Evolutionary conservation across 2,329 filamentous ascomycete species (phyloP).

Genomic region (Colletotrichum truncatum): DNA sequence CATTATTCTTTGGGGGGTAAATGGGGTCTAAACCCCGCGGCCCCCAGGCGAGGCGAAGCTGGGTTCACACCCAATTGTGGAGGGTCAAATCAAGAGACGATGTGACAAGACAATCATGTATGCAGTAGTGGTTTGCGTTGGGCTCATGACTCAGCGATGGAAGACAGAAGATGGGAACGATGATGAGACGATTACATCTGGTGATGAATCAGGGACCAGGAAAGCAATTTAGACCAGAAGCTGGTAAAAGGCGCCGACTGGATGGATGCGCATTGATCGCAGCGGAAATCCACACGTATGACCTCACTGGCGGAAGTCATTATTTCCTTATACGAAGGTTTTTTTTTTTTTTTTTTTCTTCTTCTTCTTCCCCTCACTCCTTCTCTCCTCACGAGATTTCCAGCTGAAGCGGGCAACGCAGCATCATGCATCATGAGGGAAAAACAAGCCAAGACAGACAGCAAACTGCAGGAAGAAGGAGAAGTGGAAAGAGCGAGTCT

Average conservation of each 20-base stretch:
- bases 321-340: neutral
- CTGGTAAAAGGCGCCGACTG: no score
- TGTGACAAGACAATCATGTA: conserved; percentile 10
- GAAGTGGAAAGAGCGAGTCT: neutral
- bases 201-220: neutral
- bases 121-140: neutral
- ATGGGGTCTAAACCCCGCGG: conserved; percentile 14
- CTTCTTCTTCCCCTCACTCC: no score
- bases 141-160: conserved; percentile 1
- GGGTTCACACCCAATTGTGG: conserved; percentile 18
- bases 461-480: conserved; percentile 2
- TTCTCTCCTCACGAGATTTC: neutral
- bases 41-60: neutral
- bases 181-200: neutral
- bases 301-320: neutral
- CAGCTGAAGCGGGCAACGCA: neutral
- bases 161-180: neutral
- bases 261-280: no score
- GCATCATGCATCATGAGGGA: conserved; percentile 15
- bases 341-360: neutral
- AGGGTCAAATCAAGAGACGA: conserved; percentile 8
- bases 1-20: neutral
- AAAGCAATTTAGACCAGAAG: no score
- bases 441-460: neutral
- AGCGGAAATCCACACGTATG: neutral